Evolutionary conservation across 2,329 filamentous ascomycete genomes (phyloP), one percentile per base, ranked within the genome.

Genomic region (Exophiala calicioides): DNA sequence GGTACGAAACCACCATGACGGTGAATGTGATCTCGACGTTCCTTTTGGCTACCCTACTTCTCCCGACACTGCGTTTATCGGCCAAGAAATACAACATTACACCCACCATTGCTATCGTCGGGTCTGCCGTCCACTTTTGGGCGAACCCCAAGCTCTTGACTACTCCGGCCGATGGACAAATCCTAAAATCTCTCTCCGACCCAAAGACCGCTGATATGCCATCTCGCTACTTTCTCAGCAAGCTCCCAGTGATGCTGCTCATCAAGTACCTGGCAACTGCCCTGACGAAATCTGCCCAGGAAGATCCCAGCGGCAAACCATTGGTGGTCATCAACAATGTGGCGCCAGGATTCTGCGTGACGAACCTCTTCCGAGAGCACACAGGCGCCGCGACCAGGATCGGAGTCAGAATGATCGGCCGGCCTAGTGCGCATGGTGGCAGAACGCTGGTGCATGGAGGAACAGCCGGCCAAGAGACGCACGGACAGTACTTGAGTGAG

Each of bases 261-360:
- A 40, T 50, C 7, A 54, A 54, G 35, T 42, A 50, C 27, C 27
- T 54, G 15, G 47, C 43, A 6, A 12, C 33, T n/a, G 20, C 48
- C 21, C 34, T 44, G 39, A 50, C 47, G 20, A 44, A 45, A 19
- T 47, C 57, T 3, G 50, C 57, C 10, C 23, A 58, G 34, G 33
- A 45, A n/a, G 47, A 53, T 16, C 42, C 51, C 4, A 33, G 42
- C 8, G 48, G 49, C 38, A 47, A 56, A 21, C 44, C 51, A 13
- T 42, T 51, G 13, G 71, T 80, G 26, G 69, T 71, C 1, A 55
- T 81, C 48, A 80, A 79, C 58, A 67, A 68, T 50, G 52, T 77
- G 13, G 77, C 77, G 44, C 78, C 79, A 0, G 78, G 78, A 1
- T 64, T 76, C 19, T 81, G 78, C 59, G 65, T 75, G 30, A 73